Evolutionary conservation across 2,329 filamentous ascomycete genomes (phyloP).

Genomic region (Xylariales sp.): DNA sequence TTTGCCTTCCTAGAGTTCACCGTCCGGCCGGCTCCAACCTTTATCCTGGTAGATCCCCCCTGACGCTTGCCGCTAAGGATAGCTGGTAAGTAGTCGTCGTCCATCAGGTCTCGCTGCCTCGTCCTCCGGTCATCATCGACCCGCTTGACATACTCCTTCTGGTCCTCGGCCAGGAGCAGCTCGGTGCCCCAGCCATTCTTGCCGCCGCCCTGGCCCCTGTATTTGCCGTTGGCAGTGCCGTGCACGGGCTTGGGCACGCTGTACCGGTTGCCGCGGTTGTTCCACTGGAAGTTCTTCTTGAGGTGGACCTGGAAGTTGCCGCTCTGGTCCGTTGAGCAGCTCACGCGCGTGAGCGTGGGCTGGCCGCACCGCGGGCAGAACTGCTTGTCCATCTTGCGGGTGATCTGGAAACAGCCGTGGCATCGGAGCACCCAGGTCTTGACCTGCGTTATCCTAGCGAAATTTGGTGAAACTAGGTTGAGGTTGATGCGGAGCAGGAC

Average conservation of each 20-base stretch:
- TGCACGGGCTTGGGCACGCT: slow-evolving; percentile 87
- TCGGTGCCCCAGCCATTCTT: slow-evolving; percentile 83
- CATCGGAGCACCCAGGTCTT: slow-evolving; percentile 89
- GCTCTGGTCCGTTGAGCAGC: slow-evolving; percentile 75
- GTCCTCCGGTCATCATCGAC: slow-evolving; percentile 59
- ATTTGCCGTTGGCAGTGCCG: slow-evolving; percentile 75
- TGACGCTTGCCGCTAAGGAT: slow-evolving; percentile 78
- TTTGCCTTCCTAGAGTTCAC: slow-evolving; percentile 73
- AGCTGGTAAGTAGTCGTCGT: slow-evolving; percentile 84
- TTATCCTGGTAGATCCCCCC: slow-evolving; percentile 60
- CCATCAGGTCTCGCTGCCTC: slow-evolving; percentile 82
- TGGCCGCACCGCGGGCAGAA: slow-evolving; percentile 93
- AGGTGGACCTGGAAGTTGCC: slow-evolving; percentile 83
- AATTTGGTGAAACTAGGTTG: slow-evolving; percentile 73
- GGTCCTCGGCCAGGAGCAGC: slow-evolving; percentile 86
- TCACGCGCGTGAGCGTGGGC: slow-evolving; percentile 76
- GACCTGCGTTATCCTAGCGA: slow-evolving; percentile 77
- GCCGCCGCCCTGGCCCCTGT: slow-evolving; percentile 62
- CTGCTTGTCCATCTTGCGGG: slow-evolving; percentile 79
- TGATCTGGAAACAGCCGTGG: slow-evolving; percentile 86
- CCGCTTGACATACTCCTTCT: slow-evolving; percentile 80
- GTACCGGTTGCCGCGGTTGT: slow-evolving; percentile 86
- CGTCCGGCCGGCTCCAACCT: slow-evolving; percentile 79
- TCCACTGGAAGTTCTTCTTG: slow-evolving; percentile 95
- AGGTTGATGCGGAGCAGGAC: slow-evolving; percentile 93